A percentile compares a stretch with the other conserved stretches of the same genome.
Conservation (phyloP, 306 rosid species). For the Morella rubra region DNA sequence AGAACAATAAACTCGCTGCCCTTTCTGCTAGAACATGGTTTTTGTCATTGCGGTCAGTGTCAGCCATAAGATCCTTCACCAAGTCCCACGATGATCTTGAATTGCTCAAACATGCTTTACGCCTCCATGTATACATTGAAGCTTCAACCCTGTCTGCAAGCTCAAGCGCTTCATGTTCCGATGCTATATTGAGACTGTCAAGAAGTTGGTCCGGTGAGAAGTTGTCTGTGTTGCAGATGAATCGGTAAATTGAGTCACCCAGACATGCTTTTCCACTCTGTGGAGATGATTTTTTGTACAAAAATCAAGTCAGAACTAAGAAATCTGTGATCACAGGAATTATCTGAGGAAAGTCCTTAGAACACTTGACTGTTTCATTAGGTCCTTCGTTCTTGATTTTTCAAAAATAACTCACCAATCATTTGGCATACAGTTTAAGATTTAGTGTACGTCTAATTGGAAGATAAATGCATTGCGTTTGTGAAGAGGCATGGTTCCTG, state of each 20-base stretch:
- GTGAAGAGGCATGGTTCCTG: constrained; percentile 5
- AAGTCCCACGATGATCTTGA: constrained; percentile 88
- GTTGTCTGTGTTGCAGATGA: constrained; percentile 55
- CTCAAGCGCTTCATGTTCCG: constrained; percentile 93
- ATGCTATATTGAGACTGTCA: constrained; percentile 59
- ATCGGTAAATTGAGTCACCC: constrained; percentile 77
- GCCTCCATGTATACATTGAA: constrained; percentile 96
- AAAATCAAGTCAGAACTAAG: neutral
- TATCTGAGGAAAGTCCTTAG: neutral
- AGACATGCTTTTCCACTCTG: constrained; percentile 85
- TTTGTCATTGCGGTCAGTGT: constrained; percentile 59
- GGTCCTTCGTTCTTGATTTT: constrained; percentile 11
- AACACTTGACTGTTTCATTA: constrained; percentile 4
- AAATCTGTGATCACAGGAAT: neutral
- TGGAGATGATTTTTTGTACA: constrained; percentile 7
- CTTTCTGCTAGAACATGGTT: constrained; percentile 78
- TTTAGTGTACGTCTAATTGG: constrained; percentile 8
- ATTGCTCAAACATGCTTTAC: constrained; percentile 78
- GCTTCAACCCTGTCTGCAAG: constrained; percentile 83
- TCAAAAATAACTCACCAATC: constrained; percentile 2
- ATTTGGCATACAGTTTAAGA: neutral
- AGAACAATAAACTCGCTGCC: constrained; percentile 68
- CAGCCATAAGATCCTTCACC: constrained; percentile 80
- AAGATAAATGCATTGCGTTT: constrained; percentile 9
- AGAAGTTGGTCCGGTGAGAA: constrained; percentile 71